A percentile compares a stretch with the other conserved stretches of the same genome.
Evolutionary conservation across 2,329 filamentous ascomycete genomes (phyloP).

Genomic region (Trichoderma oligosporum): DNA sequence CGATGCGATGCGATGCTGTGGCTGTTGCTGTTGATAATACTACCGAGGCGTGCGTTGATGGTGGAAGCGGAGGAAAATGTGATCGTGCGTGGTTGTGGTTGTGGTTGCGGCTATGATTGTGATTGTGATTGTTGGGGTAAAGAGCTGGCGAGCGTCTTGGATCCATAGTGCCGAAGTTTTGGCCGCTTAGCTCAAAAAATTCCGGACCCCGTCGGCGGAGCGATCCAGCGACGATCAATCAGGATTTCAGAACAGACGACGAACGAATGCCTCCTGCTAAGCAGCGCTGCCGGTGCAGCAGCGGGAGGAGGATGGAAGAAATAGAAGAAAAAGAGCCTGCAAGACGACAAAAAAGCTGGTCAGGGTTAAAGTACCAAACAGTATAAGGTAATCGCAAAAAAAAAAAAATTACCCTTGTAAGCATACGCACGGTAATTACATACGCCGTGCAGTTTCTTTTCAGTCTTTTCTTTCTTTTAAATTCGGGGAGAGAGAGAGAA

Average conservation of each 20-base stretch:
- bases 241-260: neutral
- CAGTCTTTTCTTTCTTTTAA: no score
- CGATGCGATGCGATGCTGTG: slow-evolving; percentile 18
- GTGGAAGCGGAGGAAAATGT: slow-evolving; percentile 10
- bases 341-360: neutral
- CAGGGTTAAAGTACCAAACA: no score
- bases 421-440: slow-evolving; percentile 8
- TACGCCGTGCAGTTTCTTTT: no score
- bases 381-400: no score
- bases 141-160: slow-evolving; percentile 21
- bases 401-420: neutral
- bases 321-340: neutral
- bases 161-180: slow-evolving; percentile 22
- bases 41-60: slow-evolving; percentile 20
- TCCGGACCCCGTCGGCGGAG: slow-evolving; percentile 13
- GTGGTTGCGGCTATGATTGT: neutral
- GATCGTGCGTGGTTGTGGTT: neutral
- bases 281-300: neutral
- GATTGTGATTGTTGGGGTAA: slow-evolving; percentile 18
- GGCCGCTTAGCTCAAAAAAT: slow-evolving; percentile 20
- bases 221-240: slow-evolving; percentile 14
- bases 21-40: slow-evolving; percentile 24
- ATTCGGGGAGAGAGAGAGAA: no score
- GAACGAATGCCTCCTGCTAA: neutral
- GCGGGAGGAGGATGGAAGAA: no score